phyloP scores from a whole-genome alignment of 1,139 yeast species.

The Lipomyces yarrowii region DNA sequence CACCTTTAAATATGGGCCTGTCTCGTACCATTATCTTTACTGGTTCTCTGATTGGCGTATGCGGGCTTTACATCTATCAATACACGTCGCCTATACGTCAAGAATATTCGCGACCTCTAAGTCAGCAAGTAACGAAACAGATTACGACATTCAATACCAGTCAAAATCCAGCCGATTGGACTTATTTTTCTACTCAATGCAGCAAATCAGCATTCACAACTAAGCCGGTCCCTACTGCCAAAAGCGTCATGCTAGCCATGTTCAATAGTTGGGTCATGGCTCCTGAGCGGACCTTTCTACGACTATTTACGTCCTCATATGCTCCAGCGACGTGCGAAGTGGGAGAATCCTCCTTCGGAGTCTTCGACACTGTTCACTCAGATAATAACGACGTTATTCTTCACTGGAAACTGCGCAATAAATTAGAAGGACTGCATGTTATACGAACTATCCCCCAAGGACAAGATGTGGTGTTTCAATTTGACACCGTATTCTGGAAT shows the following conservation, averaged over 20 bases:
- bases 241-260: background rate
- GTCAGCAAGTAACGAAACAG: background rate
- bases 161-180: background rate
- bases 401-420: background rate
- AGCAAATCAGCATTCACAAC: background rate
- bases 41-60: background rate
- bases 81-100: conserved; percentile 1
- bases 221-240: background rate
- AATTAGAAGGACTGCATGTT: background rate
- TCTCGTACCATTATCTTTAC: background rate
- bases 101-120: background rate
- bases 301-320: background rate
- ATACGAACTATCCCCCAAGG: background rate
- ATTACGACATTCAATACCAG: background rate
- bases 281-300: background rate
- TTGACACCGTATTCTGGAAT: background rate
- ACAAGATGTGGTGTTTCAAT: background rate
- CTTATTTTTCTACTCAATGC: background rate
- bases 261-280: conserved; percentile 6
- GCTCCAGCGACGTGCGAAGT: background rate
- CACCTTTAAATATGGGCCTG: background rate
- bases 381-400: background rate
- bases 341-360: background rate
- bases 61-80: background rate
- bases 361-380: background rate